Conservation (phyloP, 176 grass and related monocot species). For the Avena atlantica region DNA sequence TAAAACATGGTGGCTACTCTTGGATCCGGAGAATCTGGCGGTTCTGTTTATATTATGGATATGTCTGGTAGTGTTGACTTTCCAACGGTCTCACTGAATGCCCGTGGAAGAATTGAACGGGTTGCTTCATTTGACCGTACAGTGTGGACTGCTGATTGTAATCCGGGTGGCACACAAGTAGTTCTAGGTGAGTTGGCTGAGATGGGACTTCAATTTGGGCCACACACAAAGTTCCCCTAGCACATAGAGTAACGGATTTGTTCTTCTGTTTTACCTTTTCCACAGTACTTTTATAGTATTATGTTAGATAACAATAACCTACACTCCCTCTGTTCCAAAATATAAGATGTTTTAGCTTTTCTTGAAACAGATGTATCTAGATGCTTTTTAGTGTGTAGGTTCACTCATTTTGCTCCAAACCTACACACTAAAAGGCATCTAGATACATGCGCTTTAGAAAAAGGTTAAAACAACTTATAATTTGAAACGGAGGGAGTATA, state of each 20-base stretch:
- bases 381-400: too few relatives aligned
- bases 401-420: too few relatives aligned
- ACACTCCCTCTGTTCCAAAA: too few relatives aligned
- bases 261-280: slow-evolving; percentile 4
- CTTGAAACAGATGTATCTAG: too few relatives aligned
- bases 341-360: too few relatives aligned
- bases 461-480: too few relatives aligned
- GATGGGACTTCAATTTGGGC: neutral
- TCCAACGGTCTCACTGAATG: neutral
- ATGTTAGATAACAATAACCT: slow-evolving; percentile 12
- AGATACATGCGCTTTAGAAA: too few relatives aligned
- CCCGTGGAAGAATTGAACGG: slow-evolving; percentile 20
- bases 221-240: neutral
- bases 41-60: slow-evolving; percentile 65
- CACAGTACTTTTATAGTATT: slow-evolving; percentile 1
- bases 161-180: slow-evolving; percentile 51
- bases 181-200: slow-evolving; percentile 64
- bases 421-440: too few relatives aligned
- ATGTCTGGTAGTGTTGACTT: slow-evolving; percentile 50
- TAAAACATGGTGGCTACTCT: slow-evolving; percentile 73
- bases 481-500: neutral
- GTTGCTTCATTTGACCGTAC: slow-evolving; percentile 59
- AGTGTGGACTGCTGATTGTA: slow-evolving; percentile 73
- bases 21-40: slow-evolving; percentile 60
- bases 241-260: neutral